phyloP scores from a whole-genome alignment of 2,329 filamentous ascomycete species.

The Diplodia intermedia region DNA sequence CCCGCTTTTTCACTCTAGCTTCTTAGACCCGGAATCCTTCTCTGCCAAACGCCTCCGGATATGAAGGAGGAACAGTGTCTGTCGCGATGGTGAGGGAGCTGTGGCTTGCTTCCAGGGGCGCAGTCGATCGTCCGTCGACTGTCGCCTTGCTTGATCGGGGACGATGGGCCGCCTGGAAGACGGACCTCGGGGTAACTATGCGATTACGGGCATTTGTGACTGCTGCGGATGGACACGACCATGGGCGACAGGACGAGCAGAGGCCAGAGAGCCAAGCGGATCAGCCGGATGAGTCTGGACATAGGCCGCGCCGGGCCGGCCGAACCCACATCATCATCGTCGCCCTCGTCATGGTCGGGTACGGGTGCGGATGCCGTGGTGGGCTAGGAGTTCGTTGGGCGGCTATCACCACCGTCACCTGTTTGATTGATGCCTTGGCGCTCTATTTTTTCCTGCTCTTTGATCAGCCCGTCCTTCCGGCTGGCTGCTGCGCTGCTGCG shows the following conservation, averaged over 20 bases:
- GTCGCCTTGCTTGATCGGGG: slow-evolving; percentile 5
- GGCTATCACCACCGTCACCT: not conserved
- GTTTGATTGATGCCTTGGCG: not conserved
- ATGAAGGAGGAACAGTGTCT: not conserved
- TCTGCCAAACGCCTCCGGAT: not conserved
- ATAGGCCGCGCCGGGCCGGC: not conserved
- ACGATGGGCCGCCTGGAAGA: not conserved
- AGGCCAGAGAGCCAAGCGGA: not conserved
- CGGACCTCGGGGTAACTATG: not conserved
- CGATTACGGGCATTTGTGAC: not conserved
- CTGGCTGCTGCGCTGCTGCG: not conserved
- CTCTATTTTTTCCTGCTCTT: not conserved
- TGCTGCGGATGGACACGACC: not conserved
- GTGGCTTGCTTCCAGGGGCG: slow-evolving; percentile 12
- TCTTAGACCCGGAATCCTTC: not conserved
- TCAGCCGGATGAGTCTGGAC: not conserved
- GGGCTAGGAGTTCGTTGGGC: not conserved
- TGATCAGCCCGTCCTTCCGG: not conserved
- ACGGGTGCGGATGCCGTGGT: too few relatives aligned
- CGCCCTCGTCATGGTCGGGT: too few relatives aligned
- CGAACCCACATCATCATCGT: not conserved
- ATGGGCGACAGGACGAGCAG: not conserved
- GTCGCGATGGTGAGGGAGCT: not conserved
- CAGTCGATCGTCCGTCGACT: not conserved
- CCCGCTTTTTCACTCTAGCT: not conserved